Percentiles rank a stretch among this genome's conserved stretches.
Evolutionary conservation across 371 early-diverging fungal species (phyloP).

Genomic region (Lichtheimia hyalospora): DNA sequence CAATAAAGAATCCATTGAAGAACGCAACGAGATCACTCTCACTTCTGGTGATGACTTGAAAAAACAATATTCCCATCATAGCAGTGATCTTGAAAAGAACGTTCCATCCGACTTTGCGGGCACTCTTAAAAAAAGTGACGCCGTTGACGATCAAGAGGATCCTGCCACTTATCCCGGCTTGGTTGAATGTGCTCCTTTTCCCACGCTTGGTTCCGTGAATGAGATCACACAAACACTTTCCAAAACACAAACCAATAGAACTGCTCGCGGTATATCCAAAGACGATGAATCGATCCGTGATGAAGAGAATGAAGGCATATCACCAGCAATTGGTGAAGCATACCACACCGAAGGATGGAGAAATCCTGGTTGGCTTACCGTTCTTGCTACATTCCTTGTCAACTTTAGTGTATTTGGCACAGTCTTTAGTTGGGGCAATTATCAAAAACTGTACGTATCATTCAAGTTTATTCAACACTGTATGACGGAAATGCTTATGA

Average conservation of each 20-base stretch:
- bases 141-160: background rate
- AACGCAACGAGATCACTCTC: slow-evolving; percentile 4
- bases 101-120: no score
- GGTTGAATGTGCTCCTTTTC: slow-evolving; percentile 39
- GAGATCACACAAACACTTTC: slow-evolving; percentile 39
- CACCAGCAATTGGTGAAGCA: slow-evolving; percentile 13
- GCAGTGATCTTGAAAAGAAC: no score
- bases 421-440: slow-evolving; percentile 59
- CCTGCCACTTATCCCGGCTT: slow-evolving; percentile 25
- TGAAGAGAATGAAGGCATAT: background rate
- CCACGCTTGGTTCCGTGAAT: slow-evolving; percentile 28
- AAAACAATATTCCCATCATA: background rate
- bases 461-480: background rate
- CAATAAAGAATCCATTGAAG: background rate
- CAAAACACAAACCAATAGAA: slow-evolving; percentile 14
- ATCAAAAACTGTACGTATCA: slow-evolving; percentile 43
- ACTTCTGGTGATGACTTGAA: slow-evolving; percentile 7
- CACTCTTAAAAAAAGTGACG: no score
- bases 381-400: slow-evolving; percentile 55
- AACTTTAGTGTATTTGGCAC: slow-evolving; percentile 59
- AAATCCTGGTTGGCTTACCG: slow-evolving; percentile 48
- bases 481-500: background rate
- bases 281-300: background rate
- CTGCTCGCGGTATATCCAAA: slow-evolving; percentile 1
- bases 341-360: slow-evolving; percentile 34